Percentiles rank a stretch among this genome's conserved stretches.
Evolutionary conservation across 257 asterid species (phyloP).

Genomic region (Capsicum rhomboideum): DNA sequence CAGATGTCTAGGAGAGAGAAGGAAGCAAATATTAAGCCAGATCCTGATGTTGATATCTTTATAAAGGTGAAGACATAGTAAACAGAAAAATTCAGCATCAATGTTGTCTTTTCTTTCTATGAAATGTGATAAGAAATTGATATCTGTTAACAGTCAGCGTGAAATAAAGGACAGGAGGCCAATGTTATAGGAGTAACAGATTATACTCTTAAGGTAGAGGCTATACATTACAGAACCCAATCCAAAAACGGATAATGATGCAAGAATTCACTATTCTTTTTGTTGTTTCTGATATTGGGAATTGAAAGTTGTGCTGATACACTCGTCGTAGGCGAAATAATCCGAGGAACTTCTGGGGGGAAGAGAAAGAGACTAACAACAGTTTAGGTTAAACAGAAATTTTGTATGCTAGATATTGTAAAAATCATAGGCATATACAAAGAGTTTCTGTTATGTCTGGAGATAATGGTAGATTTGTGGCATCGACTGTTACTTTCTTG

Average conservation of each 20-base stretch:
- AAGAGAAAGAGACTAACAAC: constrained; percentile 80
- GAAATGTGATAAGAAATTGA: background rate
- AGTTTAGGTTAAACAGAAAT: constrained; percentile 29
- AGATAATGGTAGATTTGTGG: no score
- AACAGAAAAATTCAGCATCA: background rate
- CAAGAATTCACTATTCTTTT: background rate
- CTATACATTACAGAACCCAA: background rate
- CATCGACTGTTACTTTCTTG: no score
- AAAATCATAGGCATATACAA: background rate
- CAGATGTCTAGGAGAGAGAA: constrained; percentile 85
- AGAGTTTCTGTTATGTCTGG: no score
- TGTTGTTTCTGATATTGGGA: constrained; percentile 52
- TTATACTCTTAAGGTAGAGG: constrained; percentile 67
- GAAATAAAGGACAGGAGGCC: constrained; percentile 76
- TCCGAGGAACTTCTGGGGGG: constrained; percentile 86
- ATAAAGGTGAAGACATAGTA: constrained; percentile 60
- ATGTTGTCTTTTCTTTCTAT: background rate
- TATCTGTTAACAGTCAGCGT: constrained; percentile 45
- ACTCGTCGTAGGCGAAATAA: constrained; percentile 72
- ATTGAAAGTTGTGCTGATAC: constrained; percentile 86
- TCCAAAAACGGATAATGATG: background rate
- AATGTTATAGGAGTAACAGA: constrained; percentile 71
- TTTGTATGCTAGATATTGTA: background rate
- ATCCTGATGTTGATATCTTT: constrained; percentile 68
- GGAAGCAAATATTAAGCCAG: constrained; percentile 74